Conservation (phyloP, 1,284 basidiomycete genomes). For the Fomitopsis betulina region DNA sequence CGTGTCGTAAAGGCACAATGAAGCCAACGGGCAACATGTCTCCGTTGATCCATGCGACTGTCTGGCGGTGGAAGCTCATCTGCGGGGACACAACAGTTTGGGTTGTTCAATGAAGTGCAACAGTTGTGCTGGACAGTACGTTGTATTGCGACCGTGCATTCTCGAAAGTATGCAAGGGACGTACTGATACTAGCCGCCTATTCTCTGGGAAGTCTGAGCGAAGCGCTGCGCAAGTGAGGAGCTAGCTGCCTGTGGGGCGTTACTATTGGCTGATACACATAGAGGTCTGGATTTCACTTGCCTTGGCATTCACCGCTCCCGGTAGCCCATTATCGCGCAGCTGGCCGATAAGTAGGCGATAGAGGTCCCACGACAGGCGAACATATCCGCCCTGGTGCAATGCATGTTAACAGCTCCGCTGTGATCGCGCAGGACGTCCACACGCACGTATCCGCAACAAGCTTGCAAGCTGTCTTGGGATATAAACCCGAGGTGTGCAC, state of each 20-base stretch:
- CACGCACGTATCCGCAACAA: not conserved
- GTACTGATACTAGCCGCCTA: too few species aligned
- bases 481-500: not conserved
- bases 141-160: too few species aligned
- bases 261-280: too few species aligned
- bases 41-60: not conserved
- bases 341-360: not conserved
- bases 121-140: not conserved
- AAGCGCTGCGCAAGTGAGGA: too few species aligned
- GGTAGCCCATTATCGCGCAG: too few species aligned
- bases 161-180: too few species aligned
- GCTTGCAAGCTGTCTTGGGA: not conserved
- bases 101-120: not conserved
- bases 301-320: too few species aligned
- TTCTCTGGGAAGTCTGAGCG: too few species aligned
- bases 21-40: not conserved
- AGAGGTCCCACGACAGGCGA: not conserved
- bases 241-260: too few species aligned
- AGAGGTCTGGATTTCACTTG: too few species aligned
- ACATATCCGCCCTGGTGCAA: not conserved
- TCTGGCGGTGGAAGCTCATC: not conserved
- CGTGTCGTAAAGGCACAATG: not conserved
- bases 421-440: not conserved
- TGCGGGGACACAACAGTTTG: too few species aligned
- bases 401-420: not conserved